Base-by-base conservation (phyloP, 305 asterid genomes). In the Plantago coronopus region DNA sequence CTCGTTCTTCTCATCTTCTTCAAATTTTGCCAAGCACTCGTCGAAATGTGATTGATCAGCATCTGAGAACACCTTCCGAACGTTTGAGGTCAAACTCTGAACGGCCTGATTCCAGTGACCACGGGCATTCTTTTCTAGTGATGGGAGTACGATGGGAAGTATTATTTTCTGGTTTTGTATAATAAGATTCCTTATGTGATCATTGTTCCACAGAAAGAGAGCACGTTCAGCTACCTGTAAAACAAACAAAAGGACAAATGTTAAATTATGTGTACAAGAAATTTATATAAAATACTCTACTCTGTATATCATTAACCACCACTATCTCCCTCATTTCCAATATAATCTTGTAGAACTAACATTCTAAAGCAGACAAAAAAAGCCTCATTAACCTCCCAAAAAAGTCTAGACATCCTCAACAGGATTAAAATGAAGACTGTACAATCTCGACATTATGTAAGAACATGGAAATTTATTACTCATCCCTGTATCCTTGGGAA, bases 181-280 rank as follows among this genome's bases (percentile, higher is more conserved):
- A 18, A 75, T 63, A 45, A 75, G 63, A 59, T 57, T 70, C 62
- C 63, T 60, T 14, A 74, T 67, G 49, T 74, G 79, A 60, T 74
- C 79, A 13, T 66, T 74, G 51, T 74, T 74, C 79, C 79, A 74
- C 40, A 74, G 43, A 48, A 74, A 71, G 46, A 74, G 73, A 20
- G 79, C 67, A 29, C 79, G 72, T 54, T 75, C 79, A n/a, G 79
- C 79, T 57, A 70, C 79, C 79, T 75, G 74, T 42, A 54, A 29
- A 22, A 17, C 37, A 44, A 53, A 48, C 21, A 40, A 21, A 46
- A 21, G 55, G 29, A 21, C n/a, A 62, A 51, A 38, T 40, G 17
- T 15, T 49, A 59, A 7, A 17, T 22, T 43, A 15, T 27, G 31
- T 37, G 53, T 22, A 62, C 47, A 48, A 27, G 66, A 48, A 18